Percentiles rank a stretch among this genome's conserved stretches.
Evolutionary conservation across 768 basidiomycete genomes (phyloP).

Genomic region (Ramaria sp.): DNA sequence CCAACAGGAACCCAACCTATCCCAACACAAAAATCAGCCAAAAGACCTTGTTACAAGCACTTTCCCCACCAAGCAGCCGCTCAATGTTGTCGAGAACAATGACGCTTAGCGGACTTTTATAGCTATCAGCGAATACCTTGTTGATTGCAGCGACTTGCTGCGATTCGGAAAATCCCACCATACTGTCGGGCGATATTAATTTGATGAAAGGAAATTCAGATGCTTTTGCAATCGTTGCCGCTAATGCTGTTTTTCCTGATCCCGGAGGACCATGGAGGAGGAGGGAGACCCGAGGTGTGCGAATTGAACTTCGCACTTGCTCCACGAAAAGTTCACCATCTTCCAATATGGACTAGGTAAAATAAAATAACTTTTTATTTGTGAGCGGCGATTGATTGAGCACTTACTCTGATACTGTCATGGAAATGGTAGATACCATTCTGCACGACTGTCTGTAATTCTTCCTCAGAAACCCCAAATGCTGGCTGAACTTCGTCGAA

Average conservation of each 20-base stretch:
- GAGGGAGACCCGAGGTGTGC: slow-evolving; percentile 87
- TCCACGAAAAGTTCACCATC: slow-evolving; percentile 86
- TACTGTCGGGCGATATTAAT: slow-evolving; percentile 87
- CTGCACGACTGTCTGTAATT: slow-evolving; percentile 84
- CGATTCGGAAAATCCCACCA: slow-evolving; percentile 91
- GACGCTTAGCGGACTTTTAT: slow-evolving; percentile 95
- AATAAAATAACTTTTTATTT: neutral
- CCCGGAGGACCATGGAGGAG: slow-evolving; percentile 85
- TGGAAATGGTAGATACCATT: slow-evolving; percentile 94
- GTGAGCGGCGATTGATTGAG: neutral
- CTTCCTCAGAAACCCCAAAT: slow-evolving; percentile 96
- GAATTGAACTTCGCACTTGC: slow-evolving; percentile 81
- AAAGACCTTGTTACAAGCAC: neutral
- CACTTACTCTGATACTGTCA: slow-evolving; percentile 58
- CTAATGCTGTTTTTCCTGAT: slow-evolving; percentile 90
- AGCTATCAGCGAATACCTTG: slow-evolving; percentile 90
- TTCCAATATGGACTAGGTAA: slow-evolving; percentile 62
- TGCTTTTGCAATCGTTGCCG: slow-evolving; percentile 84
- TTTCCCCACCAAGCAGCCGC: slow-evolving; percentile 67
- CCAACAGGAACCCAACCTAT: slow-evolving; percentile 96
- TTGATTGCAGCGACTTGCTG: slow-evolving; percentile 88
- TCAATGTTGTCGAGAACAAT: slow-evolving; percentile 95
- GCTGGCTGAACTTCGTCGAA: slow-evolving; percentile 92
- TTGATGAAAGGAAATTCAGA: slow-evolving; percentile 99
- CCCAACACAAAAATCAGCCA: neutral